Evolutionary conservation across 106 monocot species (phyloP), one percentile per base, ranked within the genome.

Genomic region (Ottelia alismoides): DNA sequence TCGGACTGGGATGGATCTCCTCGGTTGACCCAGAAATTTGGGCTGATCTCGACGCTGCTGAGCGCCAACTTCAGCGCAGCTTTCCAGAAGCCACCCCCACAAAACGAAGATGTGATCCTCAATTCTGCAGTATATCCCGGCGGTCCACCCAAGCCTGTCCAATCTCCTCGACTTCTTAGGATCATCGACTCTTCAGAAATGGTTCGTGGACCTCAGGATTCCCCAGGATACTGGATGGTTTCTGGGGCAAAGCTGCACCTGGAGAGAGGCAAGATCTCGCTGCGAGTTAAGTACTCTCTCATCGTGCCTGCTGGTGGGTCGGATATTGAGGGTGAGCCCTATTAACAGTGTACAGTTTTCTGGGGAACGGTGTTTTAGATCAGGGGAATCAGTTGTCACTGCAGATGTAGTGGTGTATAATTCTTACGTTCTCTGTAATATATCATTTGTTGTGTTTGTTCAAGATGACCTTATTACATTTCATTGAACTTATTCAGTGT

Each of bases 181-280:
- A 62, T 72, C 45, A 67, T 89, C 0, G 88, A 89, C 32, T 77
- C 77, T 0, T 60, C 62, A 0, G 88, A 83, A 65, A 65, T 65
- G 32, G 35, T 40, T 19, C 79, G 79, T 49, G 88, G 88, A 0
- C 71, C 83, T 2, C 83, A 77, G 31, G 79, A 83, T 28, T 45
- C 66, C 3, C 88, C 88, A 21, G 88, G 88, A 10, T 80, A 89
- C 48, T 89, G 88, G 88, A 56, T 89, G 62, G 83, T 83, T 28
- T 83, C 83, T 12, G 88, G 88, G 14, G 88, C 74, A 0, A 83
- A 80, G 59, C 60, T 89, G 30, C 80, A 79, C 22, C 65, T 74
- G 2, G 79, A 83, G 5, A 62, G 65, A 19, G 79, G 83, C 25
- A 74, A 63, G 35, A 72, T 89, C 32, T 71, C 65, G n/a, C 76